phyloP scores from a whole-genome alignment of 1,284 basidiomycete species.

The Cryptococcus sp. region DNA sequence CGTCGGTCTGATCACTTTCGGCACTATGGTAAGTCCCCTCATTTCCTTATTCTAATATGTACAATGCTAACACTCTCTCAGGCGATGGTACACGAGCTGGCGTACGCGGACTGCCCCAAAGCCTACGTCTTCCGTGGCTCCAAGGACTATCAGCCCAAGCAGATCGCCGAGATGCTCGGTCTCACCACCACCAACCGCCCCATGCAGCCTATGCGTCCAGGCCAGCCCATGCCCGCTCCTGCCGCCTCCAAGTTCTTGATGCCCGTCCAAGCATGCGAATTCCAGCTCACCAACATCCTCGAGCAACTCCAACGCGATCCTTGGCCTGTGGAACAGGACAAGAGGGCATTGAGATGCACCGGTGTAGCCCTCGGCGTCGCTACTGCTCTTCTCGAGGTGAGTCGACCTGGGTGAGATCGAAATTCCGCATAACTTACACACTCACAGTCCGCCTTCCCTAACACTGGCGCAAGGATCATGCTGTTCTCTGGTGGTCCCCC shows the following conservation, averaged over 20 bases:
- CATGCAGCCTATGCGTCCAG: constrained; percentile 62
- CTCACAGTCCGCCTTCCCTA: constrained; percentile 80
- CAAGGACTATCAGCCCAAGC: constrained; percentile 97
- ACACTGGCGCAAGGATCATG: constrained; percentile 96
- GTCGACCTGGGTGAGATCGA: constrained; percentile 18
- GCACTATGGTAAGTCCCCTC: constrained; percentile 77
- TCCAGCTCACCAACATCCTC: constrained; percentile 91
- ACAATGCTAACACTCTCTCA: constrained; percentile 43
- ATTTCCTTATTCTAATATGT: no score
- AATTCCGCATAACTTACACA: constrained; percentile 2
- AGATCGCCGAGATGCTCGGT: constrained; percentile 98
- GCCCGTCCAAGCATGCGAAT: constrained; percentile 91
- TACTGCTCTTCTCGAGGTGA: constrained; percentile 86
- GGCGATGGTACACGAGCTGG: constrained; percentile 98
- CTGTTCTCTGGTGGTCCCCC: constrained; percentile 94
- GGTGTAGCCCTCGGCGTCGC: constrained; percentile 94
- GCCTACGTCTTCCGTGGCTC: constrained; percentile 98
- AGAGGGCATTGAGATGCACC: constrained; percentile 91
- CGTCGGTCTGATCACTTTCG: constrained; percentile 93
- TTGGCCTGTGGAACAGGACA: constrained; percentile 96
- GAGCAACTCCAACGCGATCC: constrained; percentile 89
- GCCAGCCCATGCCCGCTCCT: constrained; percentile 74
- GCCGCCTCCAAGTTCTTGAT: constrained; percentile 92
- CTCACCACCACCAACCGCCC: constrained; percentile 61
- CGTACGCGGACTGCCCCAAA: constrained; percentile 94